Evolutionary conservation across 1,284 basidiomycete species (phyloP), one percentile per base, ranked within the genome.

Genomic region (Gymnopus androsaceus): DNA sequence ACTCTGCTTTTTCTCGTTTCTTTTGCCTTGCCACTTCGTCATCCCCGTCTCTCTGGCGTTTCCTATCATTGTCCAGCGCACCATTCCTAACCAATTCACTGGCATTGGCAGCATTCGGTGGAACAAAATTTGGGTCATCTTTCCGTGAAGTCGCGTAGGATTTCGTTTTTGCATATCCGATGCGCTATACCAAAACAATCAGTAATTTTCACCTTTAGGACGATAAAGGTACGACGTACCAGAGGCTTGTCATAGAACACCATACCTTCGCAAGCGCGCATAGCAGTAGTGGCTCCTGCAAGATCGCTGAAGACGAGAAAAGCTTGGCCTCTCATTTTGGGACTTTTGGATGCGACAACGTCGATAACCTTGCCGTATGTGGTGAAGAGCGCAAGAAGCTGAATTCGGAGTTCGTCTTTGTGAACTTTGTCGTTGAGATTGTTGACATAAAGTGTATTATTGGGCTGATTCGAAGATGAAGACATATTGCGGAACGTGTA

Each of bases 221-320:
- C 51, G 54, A 37, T 21, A 45, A 5, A 55, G 44, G n/a, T 30
- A 47, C 19, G 17, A 80, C 88, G 75, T 71, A 94, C 93, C 70
- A 96, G 79, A 37, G 89, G 87, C 66, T 92, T 94, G 65, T 94
- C 94, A 69, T 98, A 98, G 75, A 98, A 98, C 17, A 85, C 63
- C 81, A 96, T 92, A 54, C 95, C 95, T 64, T 92, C 88, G 67
- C 95, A 88, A 46, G 88, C 92, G 40, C 95, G 82, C 82, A 97
- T 81, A 17, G 95, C 97, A 34, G 94, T 83, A 11, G 95, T 98
- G 54, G 95, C 93, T 47, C 87, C 83, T 17, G 90, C 83, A 57
- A 95, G 84, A 75, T 95, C 94, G 59, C 86, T 83, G 73, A 98
- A 99, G 60, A 97, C 95, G 65, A 99, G 84, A 72, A 98, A 99